These are phyloP conservation scores for Amniculicola lignicola DNA, from an alignment of 495 filamentous ascomycete species.

Conservation along the genomic window DNA sequence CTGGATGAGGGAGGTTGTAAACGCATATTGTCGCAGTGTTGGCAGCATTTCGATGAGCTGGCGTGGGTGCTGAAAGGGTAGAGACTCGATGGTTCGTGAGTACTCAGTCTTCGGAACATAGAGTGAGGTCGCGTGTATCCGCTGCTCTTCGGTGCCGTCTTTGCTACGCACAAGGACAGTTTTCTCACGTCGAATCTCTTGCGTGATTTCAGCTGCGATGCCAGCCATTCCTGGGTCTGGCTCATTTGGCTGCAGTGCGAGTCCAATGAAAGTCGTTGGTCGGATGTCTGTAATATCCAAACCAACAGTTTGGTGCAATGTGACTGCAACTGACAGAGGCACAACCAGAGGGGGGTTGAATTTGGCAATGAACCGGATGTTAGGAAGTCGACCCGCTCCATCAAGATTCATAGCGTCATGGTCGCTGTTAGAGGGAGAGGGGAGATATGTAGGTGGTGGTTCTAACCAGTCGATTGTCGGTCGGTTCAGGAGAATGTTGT, in stretches of 20 bases:
- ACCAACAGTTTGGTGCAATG: slow-evolving; percentile 59
- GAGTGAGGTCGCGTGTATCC: slow-evolving; percentile 65
- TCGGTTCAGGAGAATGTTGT: slow-evolving; percentile 21
- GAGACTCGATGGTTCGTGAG: slow-evolving; percentile 62
- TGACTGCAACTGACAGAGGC: slow-evolving; percentile 61
- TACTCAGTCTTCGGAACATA: slow-evolving; percentile 67
- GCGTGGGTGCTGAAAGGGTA: slow-evolving; percentile 83
- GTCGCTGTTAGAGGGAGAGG: slow-evolving; percentile 24
- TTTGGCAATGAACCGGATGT: slow-evolving; percentile 76
- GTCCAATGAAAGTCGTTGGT: slow-evolving; percentile 61
- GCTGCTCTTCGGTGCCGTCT: slow-evolving; percentile 45
- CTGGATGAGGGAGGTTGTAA: slow-evolving; percentile 34
- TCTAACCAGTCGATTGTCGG: slow-evolving; percentile 63
- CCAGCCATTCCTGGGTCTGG: slow-evolving; percentile 44
- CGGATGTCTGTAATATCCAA: slow-evolving; percentile 52
- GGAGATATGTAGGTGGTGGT: slow-evolving; percentile 49
- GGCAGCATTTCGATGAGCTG: slow-evolving; percentile 75
- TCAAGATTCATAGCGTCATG: slow-evolving; percentile 44
- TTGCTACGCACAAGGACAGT: slow-evolving; percentile 40
- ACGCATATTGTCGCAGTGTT: slow-evolving; percentile 45
- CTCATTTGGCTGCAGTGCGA: slow-evolving; percentile 52
- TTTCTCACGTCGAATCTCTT: slow-evolving; percentile 39
- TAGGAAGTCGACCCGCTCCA: slow-evolving; percentile 52
- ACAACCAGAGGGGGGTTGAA: slow-evolving; percentile 81
- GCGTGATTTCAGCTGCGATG: slow-evolving; percentile 41